These are phyloP conservation scores for Phytophthora pseudosyringae DNA, from an alignment of 352 stramenopile genomes.

Conservation along the genomic window DNA sequence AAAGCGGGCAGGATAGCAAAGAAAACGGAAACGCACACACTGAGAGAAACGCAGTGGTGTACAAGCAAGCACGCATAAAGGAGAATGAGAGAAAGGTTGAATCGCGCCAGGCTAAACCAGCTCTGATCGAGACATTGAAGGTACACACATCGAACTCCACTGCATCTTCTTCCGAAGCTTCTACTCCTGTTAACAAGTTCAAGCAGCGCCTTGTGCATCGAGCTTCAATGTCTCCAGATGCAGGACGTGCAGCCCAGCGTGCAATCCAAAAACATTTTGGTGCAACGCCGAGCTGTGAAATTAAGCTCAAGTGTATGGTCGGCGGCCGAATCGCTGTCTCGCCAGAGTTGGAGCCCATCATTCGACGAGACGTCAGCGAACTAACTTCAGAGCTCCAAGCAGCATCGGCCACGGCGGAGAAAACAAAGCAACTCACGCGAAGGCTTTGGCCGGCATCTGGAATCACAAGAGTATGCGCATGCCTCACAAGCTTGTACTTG, in stretches of 20 bases:
- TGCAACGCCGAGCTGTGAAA: constrained; percentile 71
- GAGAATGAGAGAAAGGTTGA: constrained; percentile 2
- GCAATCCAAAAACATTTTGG: constrained; percentile 77
- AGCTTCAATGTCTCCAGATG: constrained; percentile 60
- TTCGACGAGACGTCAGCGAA: constrained; percentile 72
- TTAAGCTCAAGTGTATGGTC: constrained; percentile 78
- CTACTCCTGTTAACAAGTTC: constrained; percentile 30
- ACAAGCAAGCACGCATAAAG: not conserved
- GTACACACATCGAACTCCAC: constrained; percentile 24
- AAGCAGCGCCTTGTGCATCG: constrained; percentile 37
- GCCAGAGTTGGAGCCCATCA: constrained; percentile 65
- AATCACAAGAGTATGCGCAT: constrained; percentile 84
- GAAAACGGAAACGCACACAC: constrained; percentile 1
- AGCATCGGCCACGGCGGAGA: constrained; percentile 67
- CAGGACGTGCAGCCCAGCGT: constrained; percentile 57
- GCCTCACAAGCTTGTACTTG: constrained; percentile 76
- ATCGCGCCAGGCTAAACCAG: constrained; percentile 15
- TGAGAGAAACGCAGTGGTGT: constrained; percentile 1
- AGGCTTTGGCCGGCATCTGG: constrained; percentile 79
- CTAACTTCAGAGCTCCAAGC: constrained; percentile 68
- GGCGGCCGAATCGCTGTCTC: constrained; percentile 64
- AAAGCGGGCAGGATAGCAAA: constrained; percentile 30
- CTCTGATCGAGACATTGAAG: constrained; percentile 30
- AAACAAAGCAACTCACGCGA: constrained; percentile 60
- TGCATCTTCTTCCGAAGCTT: constrained; percentile 21